Evolutionary conservation across 2,329 filamentous ascomycete species (phyloP).

Genomic region (Daldinia sp.): DNA sequence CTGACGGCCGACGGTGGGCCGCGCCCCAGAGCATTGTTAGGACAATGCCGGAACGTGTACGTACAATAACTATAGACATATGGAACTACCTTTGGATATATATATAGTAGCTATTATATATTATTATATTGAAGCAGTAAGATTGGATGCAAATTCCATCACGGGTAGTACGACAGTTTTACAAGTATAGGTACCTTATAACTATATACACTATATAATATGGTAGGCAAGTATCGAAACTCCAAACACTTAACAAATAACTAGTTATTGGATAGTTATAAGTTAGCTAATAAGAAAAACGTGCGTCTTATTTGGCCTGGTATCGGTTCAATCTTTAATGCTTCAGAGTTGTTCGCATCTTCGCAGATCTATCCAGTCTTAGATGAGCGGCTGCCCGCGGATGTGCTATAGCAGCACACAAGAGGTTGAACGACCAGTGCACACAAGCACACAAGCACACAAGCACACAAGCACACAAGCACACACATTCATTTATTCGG

Average conservation of each 20-base stretch:
- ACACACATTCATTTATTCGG: slow-evolving; percentile 4
- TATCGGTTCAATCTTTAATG: slow-evolving; percentile 28
- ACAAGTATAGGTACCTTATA: neutral
- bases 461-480: no score
- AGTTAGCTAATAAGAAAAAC: neutral
- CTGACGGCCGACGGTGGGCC: slow-evolving; percentile 35
- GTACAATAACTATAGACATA: neutral
- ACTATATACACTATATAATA: neutral
- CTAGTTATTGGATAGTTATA: neutral
- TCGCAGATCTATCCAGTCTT: slow-evolving; percentile 23
- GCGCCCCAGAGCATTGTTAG: slow-evolving; percentile 16
- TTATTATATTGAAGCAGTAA: slow-evolving; percentile 1
- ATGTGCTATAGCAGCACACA: slow-evolving; percentile 5
- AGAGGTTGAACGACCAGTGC: slow-evolving; percentile 10
- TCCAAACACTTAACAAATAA: no score
- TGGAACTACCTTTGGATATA: no score
- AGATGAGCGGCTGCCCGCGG: slow-evolving; percentile 7
- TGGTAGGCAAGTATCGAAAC: no score
- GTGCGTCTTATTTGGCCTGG: slow-evolving; percentile 14
- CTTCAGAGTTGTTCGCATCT: slow-evolving; percentile 17
- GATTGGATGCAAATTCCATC: slow-evolving; percentile 4
- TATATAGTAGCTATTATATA: no score
- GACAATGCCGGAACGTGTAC: slow-evolving; percentile 1
- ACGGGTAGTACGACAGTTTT: neutral
- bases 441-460: no score